phyloP scores from a whole-genome alignment of 768 basidiomycete genomes.

The Leccinum broughii region DNA sequence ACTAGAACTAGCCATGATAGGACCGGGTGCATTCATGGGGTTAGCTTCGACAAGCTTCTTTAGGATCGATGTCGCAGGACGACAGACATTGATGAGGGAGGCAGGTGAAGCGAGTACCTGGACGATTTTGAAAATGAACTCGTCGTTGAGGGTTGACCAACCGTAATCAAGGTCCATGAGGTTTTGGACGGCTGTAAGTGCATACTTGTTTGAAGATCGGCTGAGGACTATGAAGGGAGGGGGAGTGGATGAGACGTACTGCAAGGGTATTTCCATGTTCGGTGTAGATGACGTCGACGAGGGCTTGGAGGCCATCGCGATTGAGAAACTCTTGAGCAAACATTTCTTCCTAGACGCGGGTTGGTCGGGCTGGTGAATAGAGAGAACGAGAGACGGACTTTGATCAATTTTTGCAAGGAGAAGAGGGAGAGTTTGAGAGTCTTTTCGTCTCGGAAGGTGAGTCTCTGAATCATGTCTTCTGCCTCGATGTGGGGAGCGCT shows the following conservation, averaged over 20 bases:
- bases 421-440: constrained; percentile 69
- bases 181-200: constrained; percentile 82
- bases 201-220: constrained; percentile 54
- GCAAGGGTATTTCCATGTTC: constrained; percentile 84
- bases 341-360: constrained; percentile 64
- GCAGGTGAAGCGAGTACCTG: constrained; percentile 73
- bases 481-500: constrained; percentile 81
- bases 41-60: constrained; percentile 90
- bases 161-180: constrained; percentile 86
- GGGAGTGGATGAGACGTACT: constrained; percentile 41
- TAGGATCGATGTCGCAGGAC: constrained; percentile 87
- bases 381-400: constrained; percentile 43
- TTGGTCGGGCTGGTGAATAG: not conserved
- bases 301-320: constrained; percentile 66
- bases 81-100: constrained; percentile 85
- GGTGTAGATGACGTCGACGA: constrained; percentile 66
- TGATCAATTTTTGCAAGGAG: constrained; percentile 76
- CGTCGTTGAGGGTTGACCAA: constrained; percentile 70
- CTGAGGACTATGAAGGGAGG: constrained; percentile 9
- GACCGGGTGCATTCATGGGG: constrained; percentile 63
- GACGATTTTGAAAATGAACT: constrained; percentile 77
- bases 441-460: constrained; percentile 58
- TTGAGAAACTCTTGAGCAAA: constrained; percentile 79
- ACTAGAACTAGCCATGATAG: constrained; percentile 60
- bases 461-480: constrained; percentile 70